These are phyloP conservation scores for Metschnikowia reukaufii DNA, from an alignment of 805 yeast species.

Conservation along the genomic window DNA sequence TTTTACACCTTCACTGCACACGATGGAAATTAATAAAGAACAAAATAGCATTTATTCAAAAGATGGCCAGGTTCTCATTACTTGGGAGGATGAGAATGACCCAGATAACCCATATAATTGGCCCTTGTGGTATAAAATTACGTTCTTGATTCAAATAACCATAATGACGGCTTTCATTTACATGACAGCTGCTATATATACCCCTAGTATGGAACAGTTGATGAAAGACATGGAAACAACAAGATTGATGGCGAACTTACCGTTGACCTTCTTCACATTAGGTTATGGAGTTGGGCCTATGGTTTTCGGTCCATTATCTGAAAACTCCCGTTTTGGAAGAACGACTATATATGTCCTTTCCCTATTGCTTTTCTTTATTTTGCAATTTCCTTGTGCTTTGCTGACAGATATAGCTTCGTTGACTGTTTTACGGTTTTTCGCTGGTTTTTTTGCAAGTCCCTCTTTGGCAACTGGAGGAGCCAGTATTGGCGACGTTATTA, in stretches of 20 bases:
- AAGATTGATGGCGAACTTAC: slow-evolving; percentile 46
- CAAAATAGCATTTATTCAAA: slow-evolving; percentile 3
- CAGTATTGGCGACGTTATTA: slow-evolving; percentile 49
- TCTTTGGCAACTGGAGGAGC: slow-evolving; percentile 61
- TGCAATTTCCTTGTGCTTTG: slow-evolving; percentile 59
- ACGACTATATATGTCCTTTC: slow-evolving; percentile 49
- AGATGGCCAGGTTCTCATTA: slow-evolving; percentile 18
- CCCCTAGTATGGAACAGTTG: slow-evolving; percentile 50
- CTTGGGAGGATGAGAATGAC: slow-evolving; percentile 47
- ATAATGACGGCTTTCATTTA: slow-evolving; percentile 52
- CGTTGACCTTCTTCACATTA: slow-evolving; percentile 53
- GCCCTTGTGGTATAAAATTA: slow-evolving; percentile 42
- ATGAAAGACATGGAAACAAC: slow-evolving; percentile 46
- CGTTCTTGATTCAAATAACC: slow-evolving; percentile 41
- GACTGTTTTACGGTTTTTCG: slow-evolving; percentile 49
- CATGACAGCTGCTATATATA: slow-evolving; percentile 55
- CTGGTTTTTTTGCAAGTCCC: slow-evolving; percentile 58
- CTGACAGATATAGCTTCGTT: slow-evolving; percentile 51
- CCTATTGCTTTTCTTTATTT: slow-evolving; percentile 45
- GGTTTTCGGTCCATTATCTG: slow-evolving; percentile 58
- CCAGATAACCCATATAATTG: slow-evolving; percentile 60
- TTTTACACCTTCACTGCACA: background rate
- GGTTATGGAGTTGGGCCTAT: slow-evolving; percentile 66
- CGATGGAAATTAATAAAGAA: slow-evolving; percentile 1
- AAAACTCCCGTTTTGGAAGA: slow-evolving; percentile 54